These are phyloP conservation scores for Casuarina equisetifolia DNA, from an alignment of 306 rosid species.

Conservation along the genomic window DNA sequence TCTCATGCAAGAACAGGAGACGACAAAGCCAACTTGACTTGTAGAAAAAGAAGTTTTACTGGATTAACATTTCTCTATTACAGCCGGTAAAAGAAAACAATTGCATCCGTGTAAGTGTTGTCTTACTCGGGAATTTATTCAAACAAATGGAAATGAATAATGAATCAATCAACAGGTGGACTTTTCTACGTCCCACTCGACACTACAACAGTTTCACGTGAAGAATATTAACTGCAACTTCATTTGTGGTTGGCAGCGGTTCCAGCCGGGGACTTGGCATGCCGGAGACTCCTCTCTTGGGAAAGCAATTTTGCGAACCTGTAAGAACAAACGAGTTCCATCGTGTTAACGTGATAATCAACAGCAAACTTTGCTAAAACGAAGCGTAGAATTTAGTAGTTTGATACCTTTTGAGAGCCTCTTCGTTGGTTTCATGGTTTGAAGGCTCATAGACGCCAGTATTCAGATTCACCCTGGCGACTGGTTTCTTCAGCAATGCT, in stretches of 20 bases:
- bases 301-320: slow-evolving; percentile 60
- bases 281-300: slow-evolving; percentile 43
- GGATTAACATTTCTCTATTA: too few species aligned
- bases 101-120: background rate
- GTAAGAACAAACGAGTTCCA: background rate
- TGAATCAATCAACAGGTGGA: background rate
- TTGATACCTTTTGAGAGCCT: slow-evolving; percentile 50
- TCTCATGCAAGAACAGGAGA: too few species aligned
- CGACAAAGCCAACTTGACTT: too few species aligned
- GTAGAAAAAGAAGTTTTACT: too few species aligned
- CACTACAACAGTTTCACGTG: background rate
- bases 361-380: background rate
- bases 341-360: background rate
- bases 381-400: background rate
- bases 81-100: too few species aligned
- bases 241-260: background rate
- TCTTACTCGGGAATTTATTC: background rate
- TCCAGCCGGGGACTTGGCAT: slow-evolving; percentile 28
- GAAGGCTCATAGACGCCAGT: slow-evolving; percentile 36
- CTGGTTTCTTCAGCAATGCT: slow-evolving; percentile 45
- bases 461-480: slow-evolving; percentile 53
- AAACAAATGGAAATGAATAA: background rate
- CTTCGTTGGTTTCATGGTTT: slow-evolving; percentile 39
- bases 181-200: background rate
- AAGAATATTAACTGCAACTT: background rate